Conservation (phyloP, 2,329 filamentous ascomycete genomes). For the Peltaster fructicola region DNA sequence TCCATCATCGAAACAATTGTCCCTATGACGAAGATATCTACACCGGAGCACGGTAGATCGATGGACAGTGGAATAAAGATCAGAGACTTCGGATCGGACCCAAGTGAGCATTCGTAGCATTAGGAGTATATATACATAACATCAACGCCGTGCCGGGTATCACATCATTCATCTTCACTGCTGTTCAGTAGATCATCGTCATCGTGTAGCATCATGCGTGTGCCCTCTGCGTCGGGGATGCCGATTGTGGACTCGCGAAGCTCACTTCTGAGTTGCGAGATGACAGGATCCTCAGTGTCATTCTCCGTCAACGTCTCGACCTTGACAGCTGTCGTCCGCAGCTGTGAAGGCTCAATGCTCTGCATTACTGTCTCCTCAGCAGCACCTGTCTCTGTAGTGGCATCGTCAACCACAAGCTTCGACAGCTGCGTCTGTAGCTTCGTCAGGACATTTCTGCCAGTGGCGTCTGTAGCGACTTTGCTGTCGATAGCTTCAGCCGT, state of each 20-base stretch:
- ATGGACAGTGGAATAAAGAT: too few species aligned
- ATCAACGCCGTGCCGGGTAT: too few species aligned
- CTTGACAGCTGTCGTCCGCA: slow-evolving; percentile 2
- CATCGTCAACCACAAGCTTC: slow-evolving; percentile 33
- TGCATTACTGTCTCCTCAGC: slow-evolving; percentile 16
- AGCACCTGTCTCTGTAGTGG: slow-evolving; percentile 16
- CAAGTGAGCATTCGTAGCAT: too few species aligned
- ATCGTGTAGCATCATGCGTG: slow-evolving; percentile 13
- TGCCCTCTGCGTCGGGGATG: slow-evolving; percentile 20
- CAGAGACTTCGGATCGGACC: too few species aligned
- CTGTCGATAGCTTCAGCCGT: slow-evolving; percentile 30
- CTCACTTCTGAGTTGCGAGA: slow-evolving; percentile 10
- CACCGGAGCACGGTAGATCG: too few species aligned
- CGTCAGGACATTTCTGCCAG: slow-evolving; percentile 35
- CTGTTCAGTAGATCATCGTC: slow-evolving; percentile 12
- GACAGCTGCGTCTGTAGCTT: slow-evolving; percentile 34
- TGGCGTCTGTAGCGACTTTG: slow-evolving; percentile 32
- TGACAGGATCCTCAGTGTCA: slow-evolving; percentile 5
- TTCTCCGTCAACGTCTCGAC: slow-evolving; percentile 1
- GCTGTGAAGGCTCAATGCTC: slow-evolving; percentile 7
- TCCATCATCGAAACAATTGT: too few species aligned
- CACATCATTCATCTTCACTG: slow-evolving; percentile 12
- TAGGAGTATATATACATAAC: slow-evolving; percentile 3
- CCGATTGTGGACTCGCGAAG: slow-evolving; percentile 13
- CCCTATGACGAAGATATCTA: too few species aligned